Percentiles rank a stretch among this genome's conserved stretches.
Evolutionary conservation across 2,329 filamentous ascomycete species (phyloP).

Genomic region (Trichophaea hybrida): DNA sequence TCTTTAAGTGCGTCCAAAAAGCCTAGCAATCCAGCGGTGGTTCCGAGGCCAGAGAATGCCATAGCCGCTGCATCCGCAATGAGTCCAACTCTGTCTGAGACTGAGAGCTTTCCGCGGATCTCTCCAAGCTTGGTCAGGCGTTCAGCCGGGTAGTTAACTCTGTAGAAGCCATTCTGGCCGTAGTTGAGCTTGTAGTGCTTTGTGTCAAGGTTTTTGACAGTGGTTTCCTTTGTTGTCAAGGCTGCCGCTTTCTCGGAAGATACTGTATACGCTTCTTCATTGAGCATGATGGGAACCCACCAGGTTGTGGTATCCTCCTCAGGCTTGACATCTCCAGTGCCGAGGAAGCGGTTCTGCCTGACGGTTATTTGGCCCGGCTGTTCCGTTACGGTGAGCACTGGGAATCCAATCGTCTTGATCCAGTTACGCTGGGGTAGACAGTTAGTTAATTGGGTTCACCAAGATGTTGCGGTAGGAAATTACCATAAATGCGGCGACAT

Average conservation of each 20-base stretch:
- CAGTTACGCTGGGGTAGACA: constrained; percentile 48
- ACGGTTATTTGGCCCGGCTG: constrained; percentile 67
- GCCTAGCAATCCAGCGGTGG: constrained; percentile 64
- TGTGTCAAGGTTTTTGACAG: constrained; percentile 56
- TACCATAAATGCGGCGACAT: constrained; percentile 74
- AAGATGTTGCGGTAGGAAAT: constrained; percentile 8
- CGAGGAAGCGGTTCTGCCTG: constrained; percentile 78
- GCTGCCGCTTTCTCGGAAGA: constrained; percentile 44
- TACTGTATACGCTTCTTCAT: constrained; percentile 51
- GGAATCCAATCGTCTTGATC: constrained; percentile 93
- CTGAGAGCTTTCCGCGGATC: constrained; percentile 59
- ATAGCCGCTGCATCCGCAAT: constrained; percentile 81
- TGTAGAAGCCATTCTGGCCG: constrained; percentile 76
- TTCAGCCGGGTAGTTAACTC: constrained; percentile 81
- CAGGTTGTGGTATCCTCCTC: constrained; percentile 85
- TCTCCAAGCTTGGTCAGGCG: constrained; percentile 67
- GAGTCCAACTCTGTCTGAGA: constrained; percentile 83
- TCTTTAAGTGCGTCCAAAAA: constrained; percentile 71
- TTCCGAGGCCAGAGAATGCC: constrained; percentile 72
- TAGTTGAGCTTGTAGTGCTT: constrained; percentile 91
- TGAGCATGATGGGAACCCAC: constrained; percentile 86
- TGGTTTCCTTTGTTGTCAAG: constrained; percentile 62
- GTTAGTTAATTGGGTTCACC: neutral
- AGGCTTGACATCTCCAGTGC: constrained; percentile 75
- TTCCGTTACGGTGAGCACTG: constrained; percentile 73